Percentiles rank a stretch among this genome's conserved stretches.
These are phyloP conservation scores for Sordariomycetes sp. DNA, from an alignment of 2,329 filamentous ascomycete genomes.

Conservation along the genomic window DNA sequence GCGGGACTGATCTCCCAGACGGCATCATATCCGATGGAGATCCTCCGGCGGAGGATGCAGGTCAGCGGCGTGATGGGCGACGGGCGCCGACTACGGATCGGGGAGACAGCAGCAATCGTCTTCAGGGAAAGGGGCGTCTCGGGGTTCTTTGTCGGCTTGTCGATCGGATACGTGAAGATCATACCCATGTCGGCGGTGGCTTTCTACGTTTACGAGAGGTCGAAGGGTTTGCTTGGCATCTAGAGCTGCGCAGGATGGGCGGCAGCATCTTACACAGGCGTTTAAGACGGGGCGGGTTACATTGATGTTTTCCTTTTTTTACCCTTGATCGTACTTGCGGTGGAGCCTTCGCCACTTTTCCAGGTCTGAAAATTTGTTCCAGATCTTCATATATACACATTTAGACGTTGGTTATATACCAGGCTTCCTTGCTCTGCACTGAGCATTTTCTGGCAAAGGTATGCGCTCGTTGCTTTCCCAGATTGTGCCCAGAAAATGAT, in stretches of 20 bases:
- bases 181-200: conserved; percentile 73
- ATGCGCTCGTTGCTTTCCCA: background rate
- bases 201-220: conserved; percentile 56
- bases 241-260: conserved; percentile 16
- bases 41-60: conserved; percentile 88
- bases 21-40: conserved; percentile 85
- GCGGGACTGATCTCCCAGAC: conserved; percentile 88
- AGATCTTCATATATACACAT: background rate
- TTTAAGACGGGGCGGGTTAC: background rate
- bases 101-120: conserved; percentile 69
- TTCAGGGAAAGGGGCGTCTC: conserved; percentile 62
- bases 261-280: background rate
- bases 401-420: background rate
- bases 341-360: background rate
- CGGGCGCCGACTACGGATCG: conserved; percentile 65
- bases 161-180: conserved; percentile 91
- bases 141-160: conserved; percentile 87
- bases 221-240: conserved; percentile 56
- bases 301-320: background rate
- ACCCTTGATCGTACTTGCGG: background rate
- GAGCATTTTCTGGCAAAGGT: background rate
- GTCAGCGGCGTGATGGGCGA: conserved; percentile 91
- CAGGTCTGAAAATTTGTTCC: background rate
- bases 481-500: background rate
- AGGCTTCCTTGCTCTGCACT: background rate